Percentiles rank a stretch among this genome's conserved stretches.
Evolutionary conservation across 192 early-diverging fungal species (phyloP).

Genomic region (Coemansia sp.): DNA sequence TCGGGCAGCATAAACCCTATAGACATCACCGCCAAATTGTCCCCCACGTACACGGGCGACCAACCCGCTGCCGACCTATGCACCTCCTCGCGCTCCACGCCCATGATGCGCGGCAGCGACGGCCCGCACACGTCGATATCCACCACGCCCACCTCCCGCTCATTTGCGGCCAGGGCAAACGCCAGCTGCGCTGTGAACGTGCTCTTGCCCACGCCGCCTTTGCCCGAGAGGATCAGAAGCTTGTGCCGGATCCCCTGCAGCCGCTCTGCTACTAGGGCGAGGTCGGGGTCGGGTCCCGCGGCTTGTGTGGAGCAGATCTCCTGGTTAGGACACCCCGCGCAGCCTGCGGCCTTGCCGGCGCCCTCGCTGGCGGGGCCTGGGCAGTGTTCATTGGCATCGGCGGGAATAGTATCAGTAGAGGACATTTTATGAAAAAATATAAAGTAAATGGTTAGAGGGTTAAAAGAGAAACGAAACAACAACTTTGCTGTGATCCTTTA

Average conservation of each 20-base stretch:
- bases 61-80: conserved; percentile 83
- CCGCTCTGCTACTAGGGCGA: conserved; percentile 65
- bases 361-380: conserved; percentile 70
- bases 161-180: conserved; percentile 64
- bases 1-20: conserved; percentile 91
- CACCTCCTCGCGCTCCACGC: conserved; percentile 74
- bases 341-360: conserved; percentile 73
- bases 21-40: conserved; percentile 84
- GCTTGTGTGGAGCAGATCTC: conserved; percentile 71
- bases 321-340: conserved; percentile 84
- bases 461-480: conserved; percentile 8
- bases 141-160: conserved; percentile 74
- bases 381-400: conserved; percentile 67
- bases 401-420: not conserved
- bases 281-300: conserved; percentile 79
- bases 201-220: conserved; percentile 97
- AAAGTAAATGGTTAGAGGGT: not conserved
- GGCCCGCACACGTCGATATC: conserved; percentile 98
- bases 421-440: not conserved
- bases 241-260: conserved; percentile 72
- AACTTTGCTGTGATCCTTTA: too few relatives aligned
- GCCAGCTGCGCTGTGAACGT: conserved; percentile 89
- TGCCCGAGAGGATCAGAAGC: conserved; percentile 92
- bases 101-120: conserved; percentile 92
- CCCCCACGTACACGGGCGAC: conserved; percentile 74